These are phyloP conservation scores for Penicillium antarcticum DNA, from an alignment of 495 filamentous ascomycete genomes.

Conservation along the genomic window DNA sequence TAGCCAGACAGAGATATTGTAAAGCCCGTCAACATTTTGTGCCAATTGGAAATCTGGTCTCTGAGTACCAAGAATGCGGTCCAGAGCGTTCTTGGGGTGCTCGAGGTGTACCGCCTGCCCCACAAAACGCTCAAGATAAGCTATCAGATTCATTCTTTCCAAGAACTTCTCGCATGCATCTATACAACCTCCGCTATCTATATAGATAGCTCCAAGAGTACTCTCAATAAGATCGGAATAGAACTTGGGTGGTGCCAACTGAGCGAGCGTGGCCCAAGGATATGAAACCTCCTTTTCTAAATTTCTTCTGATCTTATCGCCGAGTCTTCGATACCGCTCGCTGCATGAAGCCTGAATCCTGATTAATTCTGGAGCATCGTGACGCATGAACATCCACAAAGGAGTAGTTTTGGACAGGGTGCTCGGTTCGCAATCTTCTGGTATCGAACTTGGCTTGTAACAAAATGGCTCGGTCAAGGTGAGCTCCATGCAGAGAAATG, in stretches of 20 bases:
- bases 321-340: too few relatives aligned
- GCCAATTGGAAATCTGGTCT: background rate
- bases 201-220: constrained; percentile 70
- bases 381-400: constrained; percentile 4
- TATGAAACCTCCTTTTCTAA: constrained; percentile 49
- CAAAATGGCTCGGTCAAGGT: too few relatives aligned
- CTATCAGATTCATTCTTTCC: constrained; percentile 44
- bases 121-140: too few relatives aligned
- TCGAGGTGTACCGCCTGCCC: background rate
- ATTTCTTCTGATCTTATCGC: constrained; percentile 44
- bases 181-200: constrained; percentile 62
- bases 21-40: background rate
- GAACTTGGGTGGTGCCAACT: too few relatives aligned
- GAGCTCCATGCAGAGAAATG: too few relatives aligned
- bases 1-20: constrained; percentile 1
- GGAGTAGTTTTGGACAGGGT: background rate
- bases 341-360: too few relatives aligned
- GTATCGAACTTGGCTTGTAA: background rate
- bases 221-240: constrained; percentile 75
- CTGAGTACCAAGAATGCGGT: background rate
- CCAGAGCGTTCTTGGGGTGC: background rate
- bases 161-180: constrained; percentile 49
- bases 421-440: background rate
- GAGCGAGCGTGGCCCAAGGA: constrained; percentile 65
- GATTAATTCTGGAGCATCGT: too few relatives aligned